A percentile compares a stretch with the other conserved stretches of the same genome.
Evolutionary conservation across 805 yeast species (phyloP).

Genomic region (Myxozyma kluyveri): DNA sequence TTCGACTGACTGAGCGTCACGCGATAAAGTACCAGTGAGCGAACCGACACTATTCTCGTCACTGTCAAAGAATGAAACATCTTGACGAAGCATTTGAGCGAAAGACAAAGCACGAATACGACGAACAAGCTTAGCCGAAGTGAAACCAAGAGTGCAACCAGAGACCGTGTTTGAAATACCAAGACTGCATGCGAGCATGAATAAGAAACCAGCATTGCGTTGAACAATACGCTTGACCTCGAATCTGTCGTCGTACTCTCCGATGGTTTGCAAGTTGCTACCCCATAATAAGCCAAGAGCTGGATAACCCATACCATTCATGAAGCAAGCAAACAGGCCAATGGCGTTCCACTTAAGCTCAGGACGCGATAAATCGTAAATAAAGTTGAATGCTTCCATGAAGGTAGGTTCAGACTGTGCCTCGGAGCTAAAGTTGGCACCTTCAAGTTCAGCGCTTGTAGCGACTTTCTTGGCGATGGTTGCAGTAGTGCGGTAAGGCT

Average conservation of each 20-base stretch:
- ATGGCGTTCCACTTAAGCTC: slow-evolving; percentile 18
- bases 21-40: slow-evolving; percentile 33
- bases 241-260: slow-evolving; percentile 5
- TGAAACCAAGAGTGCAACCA: slow-evolving; percentile 25
- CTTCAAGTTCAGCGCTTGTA: neutral
- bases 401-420: slow-evolving; percentile 11
- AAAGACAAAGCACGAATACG: slow-evolving; percentile 32
- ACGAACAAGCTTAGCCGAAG: slow-evolving; percentile 30
- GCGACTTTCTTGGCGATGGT: slow-evolving; percentile 12
- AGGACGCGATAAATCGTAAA: slow-evolving; percentile 23
- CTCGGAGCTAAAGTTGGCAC: slow-evolving; percentile 1
- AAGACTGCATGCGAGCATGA: slow-evolving; percentile 22
- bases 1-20: slow-evolving; percentile 35
- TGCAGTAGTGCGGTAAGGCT: slow-evolving; percentile 3
- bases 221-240: slow-evolving; percentile 13
- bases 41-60: slow-evolving; percentile 35
- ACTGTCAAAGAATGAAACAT: slow-evolving; percentile 34
- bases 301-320: slow-evolving; percentile 25
- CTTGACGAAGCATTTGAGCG: slow-evolving; percentile 34
- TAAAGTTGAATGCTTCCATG: slow-evolving; percentile 17
- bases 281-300: slow-evolving; percentile 28
- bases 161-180: slow-evolving; percentile 24
- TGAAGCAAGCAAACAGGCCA: slow-evolving; percentile 24
- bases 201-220: slow-evolving; percentile 28
- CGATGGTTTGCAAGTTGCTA: slow-evolving; percentile 14